Base-by-base conservation (phyloP, 352 stramenopile genomes). In the Pythium sukuiense region DNA sequence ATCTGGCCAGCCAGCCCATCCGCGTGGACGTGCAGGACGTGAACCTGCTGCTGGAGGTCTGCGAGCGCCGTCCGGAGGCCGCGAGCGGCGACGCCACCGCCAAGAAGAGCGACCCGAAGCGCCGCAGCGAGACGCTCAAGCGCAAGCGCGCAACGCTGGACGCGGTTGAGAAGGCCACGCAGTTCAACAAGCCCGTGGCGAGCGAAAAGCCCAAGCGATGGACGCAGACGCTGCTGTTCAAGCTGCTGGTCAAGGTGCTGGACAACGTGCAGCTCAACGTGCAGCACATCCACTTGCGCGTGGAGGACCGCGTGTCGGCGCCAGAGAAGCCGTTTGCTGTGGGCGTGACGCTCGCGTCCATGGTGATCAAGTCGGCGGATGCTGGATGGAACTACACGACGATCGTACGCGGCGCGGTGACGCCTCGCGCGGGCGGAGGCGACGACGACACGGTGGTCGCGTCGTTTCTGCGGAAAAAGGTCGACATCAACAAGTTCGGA, bases 181-280 rank as follows among this genome's bases (percentile, higher is more conserved):
- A 88, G 69, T 79, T 87, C 33, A 87, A 81, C 80, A 66, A 76
- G 50, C n/a, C 55, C 6, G 24, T 20, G n/a, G 20, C 30, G 5
- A 43, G 45, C 2, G 54, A n/a, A 37, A 61, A 63, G 45, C 33
- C 55, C 26, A 61, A 53, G 55, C 55, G 49, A 48, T 93, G 80
- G 79, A 91, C 81, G 53, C 79, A 92, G 73, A 90, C 81, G 45
- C 84, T 95, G 54, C 63, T 90, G 2, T 88, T 90, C 64, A 92
- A 92, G 56, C 70, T 95, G 57, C 65, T 92, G 18, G 77, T 89
- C 33, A 95, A 95, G 55, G 72, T 85, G 55, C 77, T 95, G 45
- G 86, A 95, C 70, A 95, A 95, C n/a, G 76, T 95, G 46, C 86
- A 95, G 55, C 67, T 95, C 2, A 80, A 90, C 18, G 74, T 95